Conservation (phyloP, 345 rosid genomes). For the Mangifera indica region DNA sequence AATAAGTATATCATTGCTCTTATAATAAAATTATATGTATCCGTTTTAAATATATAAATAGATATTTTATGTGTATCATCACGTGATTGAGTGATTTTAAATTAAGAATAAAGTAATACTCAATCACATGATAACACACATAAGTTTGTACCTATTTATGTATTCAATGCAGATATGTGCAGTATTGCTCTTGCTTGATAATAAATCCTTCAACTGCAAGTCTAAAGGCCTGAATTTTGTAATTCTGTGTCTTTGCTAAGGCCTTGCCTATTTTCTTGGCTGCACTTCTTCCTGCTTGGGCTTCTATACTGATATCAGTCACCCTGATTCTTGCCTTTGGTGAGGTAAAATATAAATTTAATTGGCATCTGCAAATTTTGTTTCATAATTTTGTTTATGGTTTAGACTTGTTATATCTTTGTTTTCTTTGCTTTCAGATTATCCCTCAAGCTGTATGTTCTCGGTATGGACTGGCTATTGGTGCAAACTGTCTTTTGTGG, state of each 20-base stretch:
- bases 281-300: slow-evolving; percentile 82
- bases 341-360: slow-evolving; percentile 66
- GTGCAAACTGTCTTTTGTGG: slow-evolving; percentile 70
- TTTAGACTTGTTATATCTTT: neutral
- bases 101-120: no score
- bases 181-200: no score
- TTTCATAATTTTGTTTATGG: neutral
- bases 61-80: no score
- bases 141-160: no score
- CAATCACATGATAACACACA: no score
- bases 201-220: neutral
- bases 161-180: no score
- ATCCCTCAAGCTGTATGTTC: slow-evolving; percentile 91
- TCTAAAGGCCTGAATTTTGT: slow-evolving; percentile 17
- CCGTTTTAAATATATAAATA: no score
- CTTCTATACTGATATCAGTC: slow-evolving; percentile 74
- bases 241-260: slow-evolving; percentile 20
- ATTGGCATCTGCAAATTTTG: neutral
- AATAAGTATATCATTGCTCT: no score
- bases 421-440: slow-evolving; percentile 39
- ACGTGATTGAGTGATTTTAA: no score
- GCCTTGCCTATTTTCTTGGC: slow-evolving; percentile 85
- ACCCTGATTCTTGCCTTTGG: slow-evolving; percentile 84
- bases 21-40: no score
- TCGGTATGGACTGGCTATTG: slow-evolving; percentile 71